Percentiles rank a stretch among this genome's conserved stretches.
phyloP scores from a whole-genome alignment of 345 rosid genomes.

The Diplotaxis tenuifolia region DNA sequence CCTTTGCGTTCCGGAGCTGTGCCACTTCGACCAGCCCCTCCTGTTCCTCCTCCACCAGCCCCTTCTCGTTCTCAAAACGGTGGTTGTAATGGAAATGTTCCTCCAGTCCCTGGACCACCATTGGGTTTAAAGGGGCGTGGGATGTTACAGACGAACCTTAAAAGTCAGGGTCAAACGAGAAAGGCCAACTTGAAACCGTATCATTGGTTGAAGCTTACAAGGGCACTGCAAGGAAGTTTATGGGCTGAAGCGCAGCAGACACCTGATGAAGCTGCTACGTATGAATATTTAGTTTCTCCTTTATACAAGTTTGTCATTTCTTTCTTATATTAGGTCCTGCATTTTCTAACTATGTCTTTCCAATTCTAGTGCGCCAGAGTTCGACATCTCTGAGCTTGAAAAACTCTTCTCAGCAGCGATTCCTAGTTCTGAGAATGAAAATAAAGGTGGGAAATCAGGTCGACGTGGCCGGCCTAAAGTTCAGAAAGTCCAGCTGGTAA shows the following conservation, averaged over 20 bases:
- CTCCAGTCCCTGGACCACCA: constrained; percentile 74
- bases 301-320: constrained; percentile 12
- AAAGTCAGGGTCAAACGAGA: constrained; percentile 51
- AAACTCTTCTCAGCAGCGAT: constrained; percentile 66
- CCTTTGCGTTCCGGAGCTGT: constrained; percentile 28
- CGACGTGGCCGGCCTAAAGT: constrained; percentile 50
- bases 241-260: constrained; percentile 88
- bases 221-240: constrained; percentile 82
- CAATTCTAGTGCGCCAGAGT: constrained; percentile 66
- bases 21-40: constrained; percentile 31
- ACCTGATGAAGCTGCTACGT: constrained; percentile 73
- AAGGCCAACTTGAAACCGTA: constrained; percentile 75
- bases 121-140: constrained; percentile 54
- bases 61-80: constrained; percentile 45
- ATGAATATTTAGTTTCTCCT: constrained; percentile 19
- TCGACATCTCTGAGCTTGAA: constrained; percentile 81
- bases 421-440: constrained; percentile 48
- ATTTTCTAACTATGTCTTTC: constrained; percentile 25
- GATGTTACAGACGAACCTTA: constrained; percentile 43
- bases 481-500: constrained; percentile 90
- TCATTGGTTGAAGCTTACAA: constrained; percentile 86
- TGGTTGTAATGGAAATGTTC: constrained; percentile 46
- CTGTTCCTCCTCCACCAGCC: constrained; percentile 66
- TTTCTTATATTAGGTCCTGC: constrained; percentile 3
- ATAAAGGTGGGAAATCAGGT: constrained; percentile 47